Percentiles rank a stretch among this genome's conserved stretches.
Conservation (phyloP, 805 yeast genomes). For the Candida ponderosae region DNA sequence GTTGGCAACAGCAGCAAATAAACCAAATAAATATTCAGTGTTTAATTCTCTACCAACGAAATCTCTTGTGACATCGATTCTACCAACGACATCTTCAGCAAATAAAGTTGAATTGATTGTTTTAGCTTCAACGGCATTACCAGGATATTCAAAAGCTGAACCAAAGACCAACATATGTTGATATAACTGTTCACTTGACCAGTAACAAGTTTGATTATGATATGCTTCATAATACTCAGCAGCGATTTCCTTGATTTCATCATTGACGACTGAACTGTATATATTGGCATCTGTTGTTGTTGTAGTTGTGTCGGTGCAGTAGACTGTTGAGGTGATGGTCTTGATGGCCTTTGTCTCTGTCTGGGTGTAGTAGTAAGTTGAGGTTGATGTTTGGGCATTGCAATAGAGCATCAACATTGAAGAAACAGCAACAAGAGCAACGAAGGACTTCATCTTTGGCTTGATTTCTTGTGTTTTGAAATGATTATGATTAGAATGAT, state of each 20-base stretch:
- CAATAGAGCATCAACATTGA: too few relatives aligned
- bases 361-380: background rate
- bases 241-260: background rate
- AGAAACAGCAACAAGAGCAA: too few relatives aligned
- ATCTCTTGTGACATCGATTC: constrained; percentile 15
- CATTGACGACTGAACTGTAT: background rate
- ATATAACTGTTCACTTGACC: constrained; percentile 3
- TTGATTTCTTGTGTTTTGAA: too few relatives aligned
- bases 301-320: background rate
- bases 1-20: constrained; percentile 9
- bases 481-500: too few relatives aligned
- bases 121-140: constrained; percentile 8
- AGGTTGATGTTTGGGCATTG: constrained; percentile 4
- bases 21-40: constrained; percentile 18
- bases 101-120: constrained; percentile 15
- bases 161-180: constrained; percentile 4
- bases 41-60: constrained; percentile 16
- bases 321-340: background rate
- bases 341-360: background rate
- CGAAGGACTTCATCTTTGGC: too few relatives aligned
- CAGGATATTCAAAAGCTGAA: constrained; percentile 20
- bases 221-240: background rate
- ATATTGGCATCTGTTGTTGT: background rate
- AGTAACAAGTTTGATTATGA: background rate
- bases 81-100: constrained; percentile 12